Evolutionary conservation across 2,329 filamentous ascomycete genomes (phyloP), one percentile per base, ranked within the genome.

Genomic region (Curvularia eragrostidis): DNA sequence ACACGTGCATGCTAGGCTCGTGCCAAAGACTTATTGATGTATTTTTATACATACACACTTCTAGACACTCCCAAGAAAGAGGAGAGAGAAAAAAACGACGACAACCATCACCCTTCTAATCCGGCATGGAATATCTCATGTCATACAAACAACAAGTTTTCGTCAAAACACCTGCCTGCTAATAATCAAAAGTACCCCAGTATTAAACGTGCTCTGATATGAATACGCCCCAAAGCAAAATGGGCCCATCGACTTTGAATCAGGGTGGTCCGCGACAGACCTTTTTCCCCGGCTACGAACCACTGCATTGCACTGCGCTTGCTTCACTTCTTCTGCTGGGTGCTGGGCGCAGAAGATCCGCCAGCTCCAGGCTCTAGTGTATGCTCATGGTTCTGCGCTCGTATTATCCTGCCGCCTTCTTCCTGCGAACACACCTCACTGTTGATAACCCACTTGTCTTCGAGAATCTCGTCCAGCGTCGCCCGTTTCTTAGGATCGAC

Each of bases 401-500:
- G 87, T 58, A 91, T 81, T 15, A 97, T 85, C 47, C 84, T 82
- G 1, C 93, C 92, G 23, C 86, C 87, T 52, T 90, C 83, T 72
- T 96, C 83, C 70, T 89, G 94, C 62, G 89, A 84, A 76, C 95
- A 99, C 41, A 96, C 92, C 19, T 90, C 82, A 30, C 91, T 91
- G 68, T 89, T 88, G 47, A 88, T 86, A n/a, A 98, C 87, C 95
- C 95, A 99, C 15, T 89, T 88, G 73, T 99, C 94, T 21, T 88
- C 85, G 50, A 97, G 79, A 18, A 99, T 91, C 70, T 99, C 93
- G 23, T 89, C 84, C 81, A 99, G 89, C 2, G 86, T 91, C 2
- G 93, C 94, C 55, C 95, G 87, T 64, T 90, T 89, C 72, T 87
- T 89, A 0, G 93, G 92, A 69, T 97, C 87, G 49, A 97, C 84